Evolutionary conservation across 345 rosid species (phyloP).

Genomic region (Lumnitzera littorea): DNA sequence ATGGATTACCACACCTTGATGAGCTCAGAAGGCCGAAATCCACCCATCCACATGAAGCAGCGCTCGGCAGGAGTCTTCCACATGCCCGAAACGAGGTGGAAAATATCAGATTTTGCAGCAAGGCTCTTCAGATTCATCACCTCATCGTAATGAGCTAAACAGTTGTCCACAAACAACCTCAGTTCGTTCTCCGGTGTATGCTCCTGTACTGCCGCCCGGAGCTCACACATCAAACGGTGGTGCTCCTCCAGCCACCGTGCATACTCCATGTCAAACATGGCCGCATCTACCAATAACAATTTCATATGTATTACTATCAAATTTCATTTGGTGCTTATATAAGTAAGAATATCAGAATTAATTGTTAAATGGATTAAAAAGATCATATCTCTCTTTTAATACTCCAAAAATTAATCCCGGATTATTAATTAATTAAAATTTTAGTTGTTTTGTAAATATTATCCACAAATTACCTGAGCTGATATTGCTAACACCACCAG

Average conservation of each 20-base stretch:
- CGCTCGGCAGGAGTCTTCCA: conserved; percentile 99
- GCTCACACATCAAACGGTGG: conserved; percentile 71
- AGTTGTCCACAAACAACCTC: conserved; percentile 67
- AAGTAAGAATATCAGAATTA: no score
- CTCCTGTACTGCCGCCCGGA: conserved; percentile 86
- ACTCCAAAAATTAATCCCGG: background rate
- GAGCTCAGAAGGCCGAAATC: conserved; percentile 92
- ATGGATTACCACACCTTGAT: conserved; percentile 65
- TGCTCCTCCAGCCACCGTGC: conserved; percentile 88
- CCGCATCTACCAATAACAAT: conserved; percentile 39
- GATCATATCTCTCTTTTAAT: no score
- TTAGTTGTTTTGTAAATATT: no score
- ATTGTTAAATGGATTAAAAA: no score
- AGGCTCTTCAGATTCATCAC: conserved; percentile 67
- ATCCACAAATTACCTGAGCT: conserved; percentile 44
- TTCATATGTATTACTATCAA: background rate
- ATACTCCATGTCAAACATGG: conserved; percentile 83
- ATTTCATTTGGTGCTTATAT: no score
- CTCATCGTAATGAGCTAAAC: conserved; percentile 76
- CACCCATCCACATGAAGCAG: conserved; percentile 99
- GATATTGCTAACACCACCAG: conserved; percentile 40
- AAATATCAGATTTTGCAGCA: conserved; percentile 80
- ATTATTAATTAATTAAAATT: background rate
- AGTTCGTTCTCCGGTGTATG: conserved; percentile 84
- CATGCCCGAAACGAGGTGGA: conserved; percentile 85